phyloP scores from a whole-genome alignment of 2,329 filamentous ascomycete genomes.

The Ceratocystis destructans region DNA sequence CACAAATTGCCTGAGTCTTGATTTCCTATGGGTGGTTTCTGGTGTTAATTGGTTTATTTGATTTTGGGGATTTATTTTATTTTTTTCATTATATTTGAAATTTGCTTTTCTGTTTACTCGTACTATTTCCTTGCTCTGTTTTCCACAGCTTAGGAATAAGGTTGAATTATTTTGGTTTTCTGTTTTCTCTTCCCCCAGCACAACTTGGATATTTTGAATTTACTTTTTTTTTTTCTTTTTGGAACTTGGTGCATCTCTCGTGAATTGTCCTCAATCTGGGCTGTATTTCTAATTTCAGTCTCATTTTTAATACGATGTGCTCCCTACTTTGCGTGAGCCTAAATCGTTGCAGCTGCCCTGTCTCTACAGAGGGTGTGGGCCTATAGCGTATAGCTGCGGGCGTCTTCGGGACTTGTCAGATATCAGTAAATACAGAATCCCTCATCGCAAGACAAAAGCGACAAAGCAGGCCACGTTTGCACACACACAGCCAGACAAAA shows the following conservation, averaged over 20 bases:
- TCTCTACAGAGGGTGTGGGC: background rate
- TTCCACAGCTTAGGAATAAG: background rate
- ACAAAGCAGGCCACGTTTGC: background rate
- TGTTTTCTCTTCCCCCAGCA: background rate
- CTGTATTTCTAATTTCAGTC: background rate
- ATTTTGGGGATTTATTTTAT: background rate
- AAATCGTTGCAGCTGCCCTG: background rate
- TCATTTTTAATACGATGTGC: background rate
- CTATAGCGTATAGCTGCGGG: background rate
- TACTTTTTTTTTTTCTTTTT: constrained; percentile 7
- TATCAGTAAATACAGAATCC: background rate
- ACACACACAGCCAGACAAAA: background rate
- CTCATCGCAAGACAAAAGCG: background rate
- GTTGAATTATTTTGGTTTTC: background rate
- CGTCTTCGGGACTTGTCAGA: background rate
- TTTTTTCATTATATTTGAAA: background rate
- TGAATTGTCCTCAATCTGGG: background rate
- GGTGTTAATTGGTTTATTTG: constrained; percentile 7
- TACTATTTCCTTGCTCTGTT: background rate
- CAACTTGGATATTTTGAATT: background rate
- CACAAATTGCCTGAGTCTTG: constrained; percentile 2
- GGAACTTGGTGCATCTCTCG: background rate
- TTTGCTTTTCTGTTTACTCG: background rate
- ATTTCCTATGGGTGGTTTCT: background rate
- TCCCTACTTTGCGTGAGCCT: background rate